Evolutionary conservation across 805 yeast genomes (phyloP).

Genomic region (Candida nemodendra): DNA sequence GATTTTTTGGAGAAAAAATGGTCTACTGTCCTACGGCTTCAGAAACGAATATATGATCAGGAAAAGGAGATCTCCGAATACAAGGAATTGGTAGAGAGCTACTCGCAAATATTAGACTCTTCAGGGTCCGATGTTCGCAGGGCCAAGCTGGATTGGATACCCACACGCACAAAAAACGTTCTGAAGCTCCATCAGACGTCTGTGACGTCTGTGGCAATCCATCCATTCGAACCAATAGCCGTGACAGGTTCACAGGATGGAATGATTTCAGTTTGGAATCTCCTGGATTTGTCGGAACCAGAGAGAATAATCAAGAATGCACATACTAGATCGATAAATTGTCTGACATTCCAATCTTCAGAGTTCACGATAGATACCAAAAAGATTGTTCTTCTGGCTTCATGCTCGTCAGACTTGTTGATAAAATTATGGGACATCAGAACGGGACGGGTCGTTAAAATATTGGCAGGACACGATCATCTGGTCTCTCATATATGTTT

Average conservation of each 20-base stretch:
- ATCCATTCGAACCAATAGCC: conserved; percentile 68
- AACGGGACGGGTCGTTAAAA: conserved; percentile 37
- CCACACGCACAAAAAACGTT: conserved; percentile 43
- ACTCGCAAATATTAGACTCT: conserved; percentile 16
- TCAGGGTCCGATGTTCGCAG: conserved; percentile 13
- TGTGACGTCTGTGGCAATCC: conserved; percentile 64
- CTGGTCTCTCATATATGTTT: conserved; percentile 67
- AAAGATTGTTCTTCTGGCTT: conserved; percentile 39
- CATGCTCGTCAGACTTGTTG: conserved; percentile 50
- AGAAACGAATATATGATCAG: conserved; percentile 66
- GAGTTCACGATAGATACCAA: conserved; percentile 27
- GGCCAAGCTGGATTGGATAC: conserved; percentile 60
- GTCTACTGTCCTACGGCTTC: conserved; percentile 80
- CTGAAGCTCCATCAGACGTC: conserved; percentile 58
- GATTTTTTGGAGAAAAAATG: conserved; percentile 70
- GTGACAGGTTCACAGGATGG: conserved; percentile 75
- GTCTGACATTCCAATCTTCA: conserved; percentile 53
- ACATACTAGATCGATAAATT: conserved; percentile 69
- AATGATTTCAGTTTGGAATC: conserved; percentile 68
- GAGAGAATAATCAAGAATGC: conserved; percentile 60
- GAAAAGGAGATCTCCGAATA: conserved; percentile 57
- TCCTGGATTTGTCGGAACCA: conserved; percentile 57
- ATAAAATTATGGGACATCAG: conserved; percentile 71
- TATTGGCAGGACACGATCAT: conserved; percentile 85
- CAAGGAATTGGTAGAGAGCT: conserved; percentile 41